Evolutionary conservation across 2,329 filamentous ascomycete genomes (phyloP).

Genomic region (Diplocarpon mali): DNA sequence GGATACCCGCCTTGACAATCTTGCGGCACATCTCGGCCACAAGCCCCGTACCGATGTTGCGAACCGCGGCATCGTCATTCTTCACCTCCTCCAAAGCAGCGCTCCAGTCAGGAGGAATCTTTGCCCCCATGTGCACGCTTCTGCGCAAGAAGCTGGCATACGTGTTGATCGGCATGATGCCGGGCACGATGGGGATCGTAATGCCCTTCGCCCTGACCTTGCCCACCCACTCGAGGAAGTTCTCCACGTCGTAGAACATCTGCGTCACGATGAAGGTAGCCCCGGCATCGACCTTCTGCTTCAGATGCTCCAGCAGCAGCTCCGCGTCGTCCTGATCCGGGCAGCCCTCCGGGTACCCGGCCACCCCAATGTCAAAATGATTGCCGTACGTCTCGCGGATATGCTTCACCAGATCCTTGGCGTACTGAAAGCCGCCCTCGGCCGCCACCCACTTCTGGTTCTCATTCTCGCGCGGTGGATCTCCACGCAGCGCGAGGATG

Average conservation of each 20-base stretch:
- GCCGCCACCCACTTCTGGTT: slow-evolving; percentile 87
- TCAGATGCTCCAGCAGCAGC: slow-evolving; percentile 76
- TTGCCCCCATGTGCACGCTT: slow-evolving; percentile 83
- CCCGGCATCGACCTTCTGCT: slow-evolving; percentile 93
- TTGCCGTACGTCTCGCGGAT: slow-evolving; percentile 70
- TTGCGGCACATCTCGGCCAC: slow-evolving; percentile 85
- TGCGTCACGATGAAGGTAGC: slow-evolving; percentile 93
- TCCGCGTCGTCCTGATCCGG: slow-evolving; percentile 89
- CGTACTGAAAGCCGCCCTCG: slow-evolving; percentile 82
- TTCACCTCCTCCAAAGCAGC: slow-evolving; percentile 81
- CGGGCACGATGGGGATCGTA: slow-evolving; percentile 69
- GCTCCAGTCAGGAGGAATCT: slow-evolving; percentile 71
- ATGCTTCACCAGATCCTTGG: slow-evolving; percentile 71
- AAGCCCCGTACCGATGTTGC: slow-evolving; percentile 77
- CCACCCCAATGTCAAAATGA: slow-evolving; percentile 95
- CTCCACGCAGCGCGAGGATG: slow-evolving; percentile 85
- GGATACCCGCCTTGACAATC: slow-evolving; percentile 67
- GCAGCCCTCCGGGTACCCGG: slow-evolving; percentile 89
- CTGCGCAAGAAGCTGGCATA: slow-evolving; percentile 86
- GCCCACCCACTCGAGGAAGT: slow-evolving; percentile 82
- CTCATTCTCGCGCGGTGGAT: slow-evolving; percentile 87
- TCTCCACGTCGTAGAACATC: slow-evolving; percentile 98
- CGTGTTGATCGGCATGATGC: slow-evolving; percentile 90
- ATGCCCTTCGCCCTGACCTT: slow-evolving; percentile 82
- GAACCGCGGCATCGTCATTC: slow-evolving; percentile 88